Evolutionary conservation across 2,329 filamentous ascomycete genomes (phyloP), one percentile per base, ranked within the genome.

Genomic region (Myriosclerotinia scirpicola): DNA sequence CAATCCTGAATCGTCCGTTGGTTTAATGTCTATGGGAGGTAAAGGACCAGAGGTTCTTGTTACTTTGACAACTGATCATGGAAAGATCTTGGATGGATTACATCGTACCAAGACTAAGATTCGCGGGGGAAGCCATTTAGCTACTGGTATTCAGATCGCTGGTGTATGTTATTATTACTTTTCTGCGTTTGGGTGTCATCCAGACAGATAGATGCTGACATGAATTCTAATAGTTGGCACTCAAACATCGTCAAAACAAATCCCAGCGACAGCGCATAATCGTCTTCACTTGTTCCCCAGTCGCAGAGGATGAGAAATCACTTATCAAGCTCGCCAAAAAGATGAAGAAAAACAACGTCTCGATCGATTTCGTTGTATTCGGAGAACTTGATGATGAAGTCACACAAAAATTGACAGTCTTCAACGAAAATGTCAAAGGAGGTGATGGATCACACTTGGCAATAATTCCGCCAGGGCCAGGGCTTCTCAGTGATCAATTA

Each of bases 211-310:
- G 22, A 26, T 67, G 34, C 40, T 54, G 44, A 69, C 73, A 74
- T 78, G 67, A 42, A 53, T 46, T 40, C 30, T 30, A 65, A 53
- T 76, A 97, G 93, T 86, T 99, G 75, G 95, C 95, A 52, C 85
- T 99, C 75, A 98, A 98, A 82, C 95, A 99, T 81, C 90, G 95
- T 75, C 93, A 97, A 81, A 98, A 99, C 82, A 97, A 97, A 80
- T 92, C 92, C 59, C 95, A 98, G 81, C 88, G 92, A 74, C 93
- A 97, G 84, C 91, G 95, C 72, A 96, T 99, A 83, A 90, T 99
- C 80, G 93, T 96, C 69, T 97, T 99, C 79, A 90, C 93, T 70
- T 99, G 95, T 85, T 97, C 93, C 53, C 91, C 93, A 38, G 89
- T 98, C 76, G 85, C 88, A 69, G 95, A 99, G 76, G 90, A 92